Percentiles rank a stretch among this genome's conserved stretches.
phyloP scores from a whole-genome alignment of 1,139 yeast species.

The Suhomyces wounanorum region DNA sequence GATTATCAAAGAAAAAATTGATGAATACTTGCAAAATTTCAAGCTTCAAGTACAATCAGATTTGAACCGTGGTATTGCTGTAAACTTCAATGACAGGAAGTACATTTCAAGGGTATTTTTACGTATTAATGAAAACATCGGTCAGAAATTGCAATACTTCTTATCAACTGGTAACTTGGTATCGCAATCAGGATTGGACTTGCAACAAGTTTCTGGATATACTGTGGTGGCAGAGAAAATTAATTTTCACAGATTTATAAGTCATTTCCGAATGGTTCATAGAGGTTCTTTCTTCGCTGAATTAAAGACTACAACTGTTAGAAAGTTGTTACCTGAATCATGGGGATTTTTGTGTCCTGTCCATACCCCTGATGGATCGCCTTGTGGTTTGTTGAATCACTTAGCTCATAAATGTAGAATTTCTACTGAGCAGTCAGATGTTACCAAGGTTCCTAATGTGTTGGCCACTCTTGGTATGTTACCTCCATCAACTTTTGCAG shows the following conservation, averaged over 20 bases:
- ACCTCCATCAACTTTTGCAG: constrained; percentile 74
- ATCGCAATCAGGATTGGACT: constrained; percentile 94
- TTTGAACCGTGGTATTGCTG: constrained; percentile 76
- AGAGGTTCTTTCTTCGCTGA: constrained; percentile 99
- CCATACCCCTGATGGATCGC: constrained; percentile 99
- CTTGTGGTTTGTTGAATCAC: constrained; percentile 97
- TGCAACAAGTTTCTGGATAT: constrained; percentile 97
- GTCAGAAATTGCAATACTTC: constrained; percentile 91
- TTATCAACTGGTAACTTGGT: constrained; percentile 96
- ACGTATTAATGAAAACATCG: constrained; percentile 89
- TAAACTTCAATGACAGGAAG: constrained; percentile 80
- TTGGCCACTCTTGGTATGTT: constrained; percentile 79
- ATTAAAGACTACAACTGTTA: constrained; percentile 93
- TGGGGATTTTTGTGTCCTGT: constrained; percentile 99
- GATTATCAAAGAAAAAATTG: constrained; percentile 95
- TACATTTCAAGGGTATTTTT: constrained; percentile 79
- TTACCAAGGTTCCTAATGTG: constrained; percentile 65
- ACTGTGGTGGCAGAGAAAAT: constrained; percentile 99
- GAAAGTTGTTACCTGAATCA: constrained; percentile 94
- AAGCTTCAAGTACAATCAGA: constrained; percentile 77
- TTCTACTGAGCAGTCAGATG: constrained; percentile 76
- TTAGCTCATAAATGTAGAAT: constrained; percentile 92
- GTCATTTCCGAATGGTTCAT: constrained; percentile 99
- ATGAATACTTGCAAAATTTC: constrained; percentile 80
- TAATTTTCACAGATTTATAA: constrained; percentile 91